phyloP scores from a whole-genome alignment of 345 rosid species.

The Syzygium grande region DNA sequence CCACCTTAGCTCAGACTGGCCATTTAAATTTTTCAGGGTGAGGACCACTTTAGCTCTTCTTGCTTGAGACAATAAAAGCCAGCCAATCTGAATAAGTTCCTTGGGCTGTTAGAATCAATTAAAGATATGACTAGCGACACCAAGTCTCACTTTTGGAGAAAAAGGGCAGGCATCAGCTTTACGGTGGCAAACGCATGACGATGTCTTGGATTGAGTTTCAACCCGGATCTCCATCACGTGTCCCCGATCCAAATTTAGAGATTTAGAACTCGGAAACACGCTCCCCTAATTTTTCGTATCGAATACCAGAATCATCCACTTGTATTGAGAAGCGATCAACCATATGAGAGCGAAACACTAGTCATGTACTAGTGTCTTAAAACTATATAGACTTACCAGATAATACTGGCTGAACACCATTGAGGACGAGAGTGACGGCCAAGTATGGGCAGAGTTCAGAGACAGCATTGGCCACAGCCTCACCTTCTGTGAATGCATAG shows the following conservation, averaged over 20 bases:
- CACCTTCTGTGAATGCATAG: conserved; percentile 33
- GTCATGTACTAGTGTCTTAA: background rate
- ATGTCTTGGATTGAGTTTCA: background rate
- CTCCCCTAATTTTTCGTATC: background rate
- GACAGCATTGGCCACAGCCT: conserved; percentile 25
- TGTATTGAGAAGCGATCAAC: background rate
- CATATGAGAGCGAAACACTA: background rate
- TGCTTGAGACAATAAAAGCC: background rate
- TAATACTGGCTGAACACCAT: conserved; percentile 35
- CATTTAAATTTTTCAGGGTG: background rate
- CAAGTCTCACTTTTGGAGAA: background rate
- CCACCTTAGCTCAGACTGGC: background rate
- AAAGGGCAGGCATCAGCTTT: background rate
- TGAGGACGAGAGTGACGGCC: conserved; percentile 26
- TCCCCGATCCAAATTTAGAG: background rate
- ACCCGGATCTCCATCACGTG: background rate
- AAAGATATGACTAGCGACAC: background rate
- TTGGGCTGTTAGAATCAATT: background rate
- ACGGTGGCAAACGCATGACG: background rate
- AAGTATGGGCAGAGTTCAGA: conserved; percentile 28
- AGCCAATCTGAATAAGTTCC: background rate
- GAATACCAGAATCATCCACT: background rate
- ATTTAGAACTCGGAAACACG: background rate
- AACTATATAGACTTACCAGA: conserved; percentile 11
- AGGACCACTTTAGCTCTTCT: background rate